Evolutionary conservation across 148 eudicot genomes (phyloP), one percentile per base, ranked within the genome.

Genomic region (Talinum fruticosum): DNA sequence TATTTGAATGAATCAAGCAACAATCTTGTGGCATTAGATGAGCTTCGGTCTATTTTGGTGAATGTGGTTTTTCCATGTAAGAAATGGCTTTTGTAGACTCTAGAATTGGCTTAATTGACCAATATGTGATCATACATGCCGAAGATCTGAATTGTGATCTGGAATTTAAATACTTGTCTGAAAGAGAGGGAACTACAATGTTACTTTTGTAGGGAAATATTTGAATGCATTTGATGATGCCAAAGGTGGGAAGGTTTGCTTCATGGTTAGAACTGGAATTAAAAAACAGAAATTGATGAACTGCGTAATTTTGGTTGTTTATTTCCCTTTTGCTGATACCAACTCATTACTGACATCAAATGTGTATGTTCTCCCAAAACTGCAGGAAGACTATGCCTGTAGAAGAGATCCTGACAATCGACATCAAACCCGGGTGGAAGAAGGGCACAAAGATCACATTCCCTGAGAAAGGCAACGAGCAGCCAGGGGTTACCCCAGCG

Each of bases 381-480:
- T 77, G 84, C 85, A 91, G 96, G 66, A 91, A 79, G 80, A 83
- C 85, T 0, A 84, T 84, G 67, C 71, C 87, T 0, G 91, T 85
- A 15, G 89, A 91, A 65, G 96, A 91, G 82, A 87, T 88, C 33
- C 59, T 91, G 47, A 88, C 90, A 19, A 89, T 91, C 18, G 82
- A 84, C 32, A 74, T 91, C 70, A 91, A 89, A 47, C 93, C 93
- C 0, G 96, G 96, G 16, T 91, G 96, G 96, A 91, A 91, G 53
- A 91, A 87, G 77, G 96, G 96, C 19, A 91, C 96, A 37, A 91
- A 89, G 69, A 87, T 91, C 72, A 91, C 93, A 45, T 91, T 91
- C 80, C 90, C 83, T 0, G 96, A 91, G 72, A 91, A 89, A 83
- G 96, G 96, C 33, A 88, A 91, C 15, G 93, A 87, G 81, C 86